phyloP scores from a whole-genome alignment of 768 basidiomycete species.

The Mycena polygramma region DNA sequence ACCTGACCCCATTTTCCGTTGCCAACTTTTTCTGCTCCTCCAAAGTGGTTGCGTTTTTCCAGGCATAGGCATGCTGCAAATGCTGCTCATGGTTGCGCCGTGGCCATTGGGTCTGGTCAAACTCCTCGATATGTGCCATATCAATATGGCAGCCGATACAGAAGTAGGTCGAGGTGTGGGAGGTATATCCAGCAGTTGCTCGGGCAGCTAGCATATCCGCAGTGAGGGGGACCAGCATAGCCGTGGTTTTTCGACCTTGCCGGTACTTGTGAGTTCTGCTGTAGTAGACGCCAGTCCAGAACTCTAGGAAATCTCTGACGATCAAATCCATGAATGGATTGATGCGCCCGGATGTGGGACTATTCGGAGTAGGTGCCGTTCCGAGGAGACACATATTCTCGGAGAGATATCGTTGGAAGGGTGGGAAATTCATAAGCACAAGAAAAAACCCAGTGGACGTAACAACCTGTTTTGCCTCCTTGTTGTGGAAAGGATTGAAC shows the following conservation, averaged over 20 bases:
- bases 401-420: constrained; percentile 34
- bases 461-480: constrained; percentile 42
- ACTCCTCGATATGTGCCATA: constrained; percentile 41
- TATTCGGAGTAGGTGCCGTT: constrained; percentile 52
- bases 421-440: constrained; percentile 33
- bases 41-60: constrained; percentile 39
- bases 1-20: constrained; percentile 44
- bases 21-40: constrained; percentile 37
- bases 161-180: constrained; percentile 38
- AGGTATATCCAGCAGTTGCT: constrained; percentile 43
- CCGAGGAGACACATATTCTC: constrained; percentile 56
- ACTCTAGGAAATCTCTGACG: constrained; percentile 48
- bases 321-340: constrained; percentile 53
- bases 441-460: constrained; percentile 44
- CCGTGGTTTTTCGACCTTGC: constrained; percentile 32
- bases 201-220: constrained; percentile 49
- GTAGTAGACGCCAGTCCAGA: constrained; percentile 48
- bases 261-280: constrained; percentile 37
- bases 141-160: constrained; percentile 46
- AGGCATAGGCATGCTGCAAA: constrained; percentile 33
- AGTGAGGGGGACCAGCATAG: constrained; percentile 42
- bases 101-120: constrained; percentile 38
- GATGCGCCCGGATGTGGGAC: constrained; percentile 48
- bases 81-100: constrained; percentile 29
- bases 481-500: constrained; percentile 46